Evolutionary conservation across 352 stramenopile species (phyloP).

Genomic region (Globisporangium megalacanthum): DNA sequence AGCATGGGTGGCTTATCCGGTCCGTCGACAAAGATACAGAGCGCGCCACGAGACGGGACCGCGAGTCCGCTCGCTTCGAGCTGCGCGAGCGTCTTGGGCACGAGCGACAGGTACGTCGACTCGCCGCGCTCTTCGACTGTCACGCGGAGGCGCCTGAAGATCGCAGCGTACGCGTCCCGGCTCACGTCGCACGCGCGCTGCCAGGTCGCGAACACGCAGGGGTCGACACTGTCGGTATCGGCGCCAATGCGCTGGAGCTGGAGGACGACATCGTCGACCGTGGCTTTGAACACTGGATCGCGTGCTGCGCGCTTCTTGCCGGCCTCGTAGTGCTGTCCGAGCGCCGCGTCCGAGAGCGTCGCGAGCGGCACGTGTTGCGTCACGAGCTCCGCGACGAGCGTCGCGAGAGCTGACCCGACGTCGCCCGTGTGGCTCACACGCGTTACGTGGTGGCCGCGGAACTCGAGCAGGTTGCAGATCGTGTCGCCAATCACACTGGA

Average conservation of each 20-base stretch:
- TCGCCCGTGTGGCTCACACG: slow-evolving; percentile 78
- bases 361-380: slow-evolving; percentile 38
- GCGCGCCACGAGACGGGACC: slow-evolving; percentile 49
- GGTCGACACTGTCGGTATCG: slow-evolving; percentile 21
- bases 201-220: slow-evolving; percentile 44
- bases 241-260: slow-evolving; percentile 56
- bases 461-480: slow-evolving; percentile 78
- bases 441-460: slow-evolving; percentile 60
- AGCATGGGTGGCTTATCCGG: slow-evolving; percentile 71
- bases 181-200: slow-evolving; percentile 63
- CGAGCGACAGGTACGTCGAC: slow-evolving; percentile 67
- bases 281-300: slow-evolving; percentile 48
- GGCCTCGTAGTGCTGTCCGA: slow-evolving; percentile 65
- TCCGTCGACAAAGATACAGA: slow-evolving; percentile 72
- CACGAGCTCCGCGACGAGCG: slow-evolving; percentile 67
- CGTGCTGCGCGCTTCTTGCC: slow-evolving; percentile 45
- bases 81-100: slow-evolving; percentile 37
- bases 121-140: slow-evolving; percentile 64
- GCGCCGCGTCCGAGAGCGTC: slow-evolving; percentile 47
- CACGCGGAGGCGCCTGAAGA: slow-evolving; percentile 66
- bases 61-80: slow-evolving; percentile 44
- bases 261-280: slow-evolving; percentile 64
- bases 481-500: slow-evolving; percentile 79
- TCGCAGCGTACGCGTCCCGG: slow-evolving; percentile 50
- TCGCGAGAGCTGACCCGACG: slow-evolving; percentile 70